These are phyloP conservation scores for Ganoderma multipileum DNA, from an alignment of 1,284 basidiomycete species.

Conservation along the genomic window DNA sequence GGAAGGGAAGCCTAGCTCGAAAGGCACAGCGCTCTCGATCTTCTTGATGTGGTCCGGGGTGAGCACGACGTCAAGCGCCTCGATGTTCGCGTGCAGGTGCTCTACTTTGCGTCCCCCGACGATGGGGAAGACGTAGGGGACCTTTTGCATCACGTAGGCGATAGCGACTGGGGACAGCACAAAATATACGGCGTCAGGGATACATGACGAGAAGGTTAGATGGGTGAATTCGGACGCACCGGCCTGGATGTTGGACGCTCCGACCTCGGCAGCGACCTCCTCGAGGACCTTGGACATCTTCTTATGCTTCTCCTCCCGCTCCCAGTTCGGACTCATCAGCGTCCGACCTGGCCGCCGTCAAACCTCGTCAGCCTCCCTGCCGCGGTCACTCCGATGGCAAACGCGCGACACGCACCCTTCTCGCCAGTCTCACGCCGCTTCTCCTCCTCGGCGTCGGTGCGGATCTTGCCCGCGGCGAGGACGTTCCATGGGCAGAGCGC, in stretches of 20 bases:
- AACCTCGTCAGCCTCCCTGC: background rate
- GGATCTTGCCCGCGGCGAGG: slow-evolving; percentile 41
- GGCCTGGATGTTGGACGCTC: slow-evolving; percentile 30
- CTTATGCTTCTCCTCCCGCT: slow-evolving; percentile 34
- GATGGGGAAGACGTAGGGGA: slow-evolving; percentile 35
- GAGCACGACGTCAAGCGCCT: slow-evolving; percentile 34
- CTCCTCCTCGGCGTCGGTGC: slow-evolving; percentile 39
- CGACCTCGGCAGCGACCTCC: slow-evolving; percentile 34
- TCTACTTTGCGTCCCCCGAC: slow-evolving; percentile 37
- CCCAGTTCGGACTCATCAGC: slow-evolving; percentile 20
- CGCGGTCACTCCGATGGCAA: too few relatives aligned
- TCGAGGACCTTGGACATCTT: slow-evolving; percentile 36
- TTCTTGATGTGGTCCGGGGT: slow-evolving; percentile 30
- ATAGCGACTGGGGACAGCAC: slow-evolving; percentile 20
- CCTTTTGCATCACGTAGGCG: slow-evolving; percentile 37
- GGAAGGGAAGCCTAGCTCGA: slow-evolving; percentile 33
- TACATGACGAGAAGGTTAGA: background rate
- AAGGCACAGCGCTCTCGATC: slow-evolving; percentile 28
- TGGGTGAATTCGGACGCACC: slow-evolving; percentile 6
- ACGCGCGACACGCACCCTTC: background rate
- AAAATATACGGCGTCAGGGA: background rate
- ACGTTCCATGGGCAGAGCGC: slow-evolving; percentile 42
- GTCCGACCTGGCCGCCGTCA: background rate
- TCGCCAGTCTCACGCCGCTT: slow-evolving; percentile 32
- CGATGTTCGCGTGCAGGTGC: slow-evolving; percentile 32